These are phyloP conservation scores for Petasospora fabianii DNA, from an alignment of 1,139 yeast genomes.

Conservation along the genomic window DNA sequence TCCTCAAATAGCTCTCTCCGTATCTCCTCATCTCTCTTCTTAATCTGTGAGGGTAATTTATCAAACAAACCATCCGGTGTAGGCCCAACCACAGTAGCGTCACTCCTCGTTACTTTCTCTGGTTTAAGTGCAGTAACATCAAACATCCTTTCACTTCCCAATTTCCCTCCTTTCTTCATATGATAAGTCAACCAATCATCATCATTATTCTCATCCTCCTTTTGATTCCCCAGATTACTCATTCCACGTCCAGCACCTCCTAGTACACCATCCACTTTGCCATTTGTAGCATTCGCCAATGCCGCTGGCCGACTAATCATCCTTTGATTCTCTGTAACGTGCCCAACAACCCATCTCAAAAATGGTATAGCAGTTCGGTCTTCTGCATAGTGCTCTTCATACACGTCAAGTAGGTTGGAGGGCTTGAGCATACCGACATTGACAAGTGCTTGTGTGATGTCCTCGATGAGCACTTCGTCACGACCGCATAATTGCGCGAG, in stretches of 20 bases:
- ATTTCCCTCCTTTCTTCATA: slow-evolving; percentile 32
- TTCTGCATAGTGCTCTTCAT: slow-evolving; percentile 35
- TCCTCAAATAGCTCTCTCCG: not conserved
- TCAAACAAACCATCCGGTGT: slow-evolving; percentile 15
- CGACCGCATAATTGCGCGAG: slow-evolving; percentile 40
- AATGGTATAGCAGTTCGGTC: slow-evolving; percentile 42
- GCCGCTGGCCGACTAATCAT: slow-evolving; percentile 32
- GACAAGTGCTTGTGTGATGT: slow-evolving; percentile 58
- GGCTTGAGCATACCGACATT: slow-evolving; percentile 54
- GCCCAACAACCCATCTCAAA: slow-evolving; percentile 46
- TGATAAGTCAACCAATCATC: slow-evolving; percentile 34
- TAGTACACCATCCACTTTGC: too few relatives aligned
- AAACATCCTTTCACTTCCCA: slow-evolving; percentile 33
- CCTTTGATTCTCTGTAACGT: slow-evolving; percentile 38
- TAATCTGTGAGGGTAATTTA: slow-evolving; percentile 14
- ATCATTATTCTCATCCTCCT: slow-evolving; percentile 9
- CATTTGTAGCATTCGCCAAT: slow-evolving; percentile 17
- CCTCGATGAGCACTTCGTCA: slow-evolving; percentile 46
- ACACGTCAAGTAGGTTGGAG: slow-evolving; percentile 36
- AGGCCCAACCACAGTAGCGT: slow-evolving; percentile 22
- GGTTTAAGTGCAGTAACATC: slow-evolving; percentile 31
- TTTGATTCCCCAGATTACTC: not conserved
- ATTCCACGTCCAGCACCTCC: too few relatives aligned
- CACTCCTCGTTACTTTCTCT: slow-evolving; percentile 16
- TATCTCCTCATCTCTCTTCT: not conserved